Evolutionary conservation across 352 stramenopile genomes (phyloP).

Genomic region (Pythium rhizo-oryzae): DNA sequence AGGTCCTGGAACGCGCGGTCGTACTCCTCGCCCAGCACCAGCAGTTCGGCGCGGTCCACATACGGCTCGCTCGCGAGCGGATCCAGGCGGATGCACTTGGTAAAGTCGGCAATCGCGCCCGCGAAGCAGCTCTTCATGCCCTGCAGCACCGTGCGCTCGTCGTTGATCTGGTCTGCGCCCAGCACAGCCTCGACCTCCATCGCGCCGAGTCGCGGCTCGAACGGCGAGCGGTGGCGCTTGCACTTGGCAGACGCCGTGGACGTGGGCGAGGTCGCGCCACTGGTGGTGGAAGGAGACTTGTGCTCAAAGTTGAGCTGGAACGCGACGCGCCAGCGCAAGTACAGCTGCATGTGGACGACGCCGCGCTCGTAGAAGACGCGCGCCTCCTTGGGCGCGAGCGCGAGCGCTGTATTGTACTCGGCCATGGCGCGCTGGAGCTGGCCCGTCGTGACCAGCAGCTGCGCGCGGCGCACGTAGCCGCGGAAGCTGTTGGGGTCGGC

Average conservation of each 20-base stretch:
- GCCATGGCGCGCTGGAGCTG: constrained; percentile 47
- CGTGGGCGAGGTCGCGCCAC: not conserved
- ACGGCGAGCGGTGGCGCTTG: constrained; percentile 36
- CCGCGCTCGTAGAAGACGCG: constrained; percentile 75
- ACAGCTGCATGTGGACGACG: constrained; percentile 73
- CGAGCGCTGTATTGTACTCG: constrained; percentile 71
- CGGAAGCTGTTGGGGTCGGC: constrained; percentile 60
- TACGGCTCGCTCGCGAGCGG: constrained; percentile 57
- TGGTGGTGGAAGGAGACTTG: constrained; percentile 6
- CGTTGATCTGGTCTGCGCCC: constrained; percentile 47
- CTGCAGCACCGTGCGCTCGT: constrained; percentile 44
- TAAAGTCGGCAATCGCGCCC: constrained; percentile 63
- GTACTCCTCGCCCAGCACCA: constrained; percentile 63
- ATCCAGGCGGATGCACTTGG: constrained; percentile 63
- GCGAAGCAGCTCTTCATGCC: constrained; percentile 59
- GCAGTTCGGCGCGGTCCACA: constrained; percentile 70
- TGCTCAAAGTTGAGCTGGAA: constrained; percentile 53
- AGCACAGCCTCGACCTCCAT: constrained; percentile 56
- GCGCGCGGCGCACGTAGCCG: constrained; percentile 66
- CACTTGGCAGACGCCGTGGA: not conserved
- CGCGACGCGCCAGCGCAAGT: constrained; percentile 59
- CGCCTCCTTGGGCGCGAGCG: constrained; percentile 58
- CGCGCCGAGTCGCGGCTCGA: constrained; percentile 40
- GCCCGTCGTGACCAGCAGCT: constrained; percentile 58
- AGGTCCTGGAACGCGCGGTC: constrained; percentile 66